A percentile compares a stretch with the other conserved stretches of the same genome.
Conservation (phyloP, 2,329 filamentous ascomycete species). For the Ceratocystiopsis brevicomis region DNA sequence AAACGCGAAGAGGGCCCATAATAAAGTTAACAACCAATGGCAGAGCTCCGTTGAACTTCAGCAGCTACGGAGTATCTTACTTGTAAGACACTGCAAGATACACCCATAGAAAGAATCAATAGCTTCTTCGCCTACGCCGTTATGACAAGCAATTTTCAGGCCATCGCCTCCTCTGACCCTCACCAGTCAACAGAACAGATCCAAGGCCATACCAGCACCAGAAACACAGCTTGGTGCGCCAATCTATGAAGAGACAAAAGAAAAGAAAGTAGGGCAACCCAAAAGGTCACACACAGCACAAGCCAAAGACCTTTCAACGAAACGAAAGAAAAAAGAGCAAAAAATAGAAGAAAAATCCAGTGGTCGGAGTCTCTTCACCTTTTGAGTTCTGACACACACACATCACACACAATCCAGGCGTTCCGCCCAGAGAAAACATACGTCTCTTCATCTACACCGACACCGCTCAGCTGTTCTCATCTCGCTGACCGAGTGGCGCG, state of each 20-base stretch:
- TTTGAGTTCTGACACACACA: not conserved
- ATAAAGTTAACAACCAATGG: not conserved
- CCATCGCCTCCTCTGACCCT: no score
- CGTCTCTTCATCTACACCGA: constrained; percentile 4
- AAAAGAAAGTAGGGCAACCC: not conserved
- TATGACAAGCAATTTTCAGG: no score
- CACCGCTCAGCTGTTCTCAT: constrained; percentile 12
- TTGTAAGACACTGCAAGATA: no score
- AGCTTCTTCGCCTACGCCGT: not conserved
- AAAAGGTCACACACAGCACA: not conserved
- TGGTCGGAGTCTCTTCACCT: not conserved
- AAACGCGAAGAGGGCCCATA: no score
- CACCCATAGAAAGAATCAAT: not conserved
- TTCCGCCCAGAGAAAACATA: not conserved
- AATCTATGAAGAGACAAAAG: not conserved
- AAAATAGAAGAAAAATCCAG: constrained; percentile 1
- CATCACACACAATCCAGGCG: not conserved
- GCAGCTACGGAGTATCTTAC: no score
- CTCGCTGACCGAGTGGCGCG: constrained; percentile 21
- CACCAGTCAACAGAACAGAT: no score
- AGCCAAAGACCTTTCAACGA: not conserved
- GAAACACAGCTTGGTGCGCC: no score
- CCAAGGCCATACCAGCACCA: no score
- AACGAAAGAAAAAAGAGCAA: not conserved
- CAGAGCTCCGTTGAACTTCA: not conserved